Base-by-base conservation (phyloP, 1,139 yeast species). In the Wickerhamomyces sp. region DNA sequence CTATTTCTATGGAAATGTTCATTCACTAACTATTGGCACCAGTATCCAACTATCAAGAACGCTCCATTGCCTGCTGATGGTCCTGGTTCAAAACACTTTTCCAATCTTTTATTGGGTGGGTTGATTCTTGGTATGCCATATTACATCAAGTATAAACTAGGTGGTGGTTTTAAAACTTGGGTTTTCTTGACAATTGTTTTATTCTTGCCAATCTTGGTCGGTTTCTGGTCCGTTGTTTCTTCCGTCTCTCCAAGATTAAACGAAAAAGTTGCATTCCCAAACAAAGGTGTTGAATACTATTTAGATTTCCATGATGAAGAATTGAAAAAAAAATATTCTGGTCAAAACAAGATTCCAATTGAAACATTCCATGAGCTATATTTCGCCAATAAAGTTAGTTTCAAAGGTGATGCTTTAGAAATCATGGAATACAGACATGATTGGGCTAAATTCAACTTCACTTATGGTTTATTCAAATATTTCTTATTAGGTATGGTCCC, bases 31-130 rank as follows among this genome's bases (percentile, higher is more conserved):
- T 13, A 14, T 15, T 13, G 18, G 10, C n/a, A 5, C 11, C 34
- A 53, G 55, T 57, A 56, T 43, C 95, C 95, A 34, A 71, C 94
- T 11, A 89, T 89, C 63, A 78, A 84, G 58, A 89, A 89, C 64
- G 95, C 94, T 10, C 91, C 91, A 27, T 72, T 88, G 54, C 90
- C 95, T 35, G 96, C 95, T 8, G 97, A 89, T 64, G 97, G 96
- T 38, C 89, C 96, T 7, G 91, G 95, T 29, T 74, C 90, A 37
- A 81, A 79, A 60, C 78, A 82, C 57, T 89, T 90, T 68, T 78
- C 79, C 66, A 90, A 89, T 67, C 59, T 62, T 54, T 65, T 78
- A n/a, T 63, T 89, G 53, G 48, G 75, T 29, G 71, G 73, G 1
- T 63, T 84, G 40, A 58, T 85, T 51, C 60, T 73, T n/a, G 74